Evolutionary conservation across 495 filamentous ascomycete genomes (phyloP), one percentile per base, ranked within the genome.

Genomic region (Annulohypoxylon nitens): DNA sequence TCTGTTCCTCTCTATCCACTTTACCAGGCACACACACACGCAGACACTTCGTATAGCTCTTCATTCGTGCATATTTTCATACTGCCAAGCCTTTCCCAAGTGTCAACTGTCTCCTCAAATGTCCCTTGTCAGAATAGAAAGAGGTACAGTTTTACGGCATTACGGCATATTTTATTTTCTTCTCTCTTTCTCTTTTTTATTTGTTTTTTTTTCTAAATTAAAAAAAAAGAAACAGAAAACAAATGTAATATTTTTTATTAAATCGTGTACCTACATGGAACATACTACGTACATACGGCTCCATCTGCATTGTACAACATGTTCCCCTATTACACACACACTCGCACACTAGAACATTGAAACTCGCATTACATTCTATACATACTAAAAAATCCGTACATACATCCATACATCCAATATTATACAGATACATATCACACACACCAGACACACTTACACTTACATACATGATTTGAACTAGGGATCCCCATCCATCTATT

Each of bases 1-100:
- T 75, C 60, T 25, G 67, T 66, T 51, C 72, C n/a, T 51, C 48
- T 58, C 61, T 74, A 76, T 78, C 76, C 76, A 78, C 76, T 78
- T 78, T 78, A 78, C 71, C 76, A 78, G 76, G 76, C 75, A 78
- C 76, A 78, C 76, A 70, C 72, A 70, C 57, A 66, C 65, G 50
- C 48, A 74, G 43, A 63, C 45, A 67, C 72, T 75, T 75, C 72
- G 72, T 75, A 75, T 75, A 69, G 75, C 71, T 74, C 67, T 71
- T 75, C 65, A 74, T 73, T 71, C 71, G 71, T 72, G 73, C 73
- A 75, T 73, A 69, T 68, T 72, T 72, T 48, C 73, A 73, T 69
- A 75, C 65, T 47, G 73, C 73, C 73, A 75, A 75, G 73, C 64
- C 68, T 60, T 60, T 43, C 64, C 60, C 69, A 72, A 66, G 37